These are phyloP conservation scores for Exutisphaerella laricina DNA, from an alignment of 2,329 filamentous ascomycete genomes.

Conservation along the genomic window DNA sequence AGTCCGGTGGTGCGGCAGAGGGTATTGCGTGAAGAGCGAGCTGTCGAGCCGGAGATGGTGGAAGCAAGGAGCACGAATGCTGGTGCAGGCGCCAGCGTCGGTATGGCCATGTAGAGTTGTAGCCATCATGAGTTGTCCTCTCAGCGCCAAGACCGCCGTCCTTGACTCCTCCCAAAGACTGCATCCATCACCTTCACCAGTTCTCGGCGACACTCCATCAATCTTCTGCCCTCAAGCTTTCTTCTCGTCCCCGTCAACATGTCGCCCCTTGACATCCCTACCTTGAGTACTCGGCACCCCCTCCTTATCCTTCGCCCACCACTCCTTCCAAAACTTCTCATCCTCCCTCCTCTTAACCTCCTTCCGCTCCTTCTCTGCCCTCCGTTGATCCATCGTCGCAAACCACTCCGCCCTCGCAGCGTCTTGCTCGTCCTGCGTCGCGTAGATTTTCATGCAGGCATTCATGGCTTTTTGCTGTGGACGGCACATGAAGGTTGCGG, in stretches of 20 bases:
- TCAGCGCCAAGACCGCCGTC: too few species aligned
- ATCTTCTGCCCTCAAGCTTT: not conserved
- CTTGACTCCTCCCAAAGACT: too few species aligned
- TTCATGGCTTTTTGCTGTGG: slow-evolving; percentile 82
- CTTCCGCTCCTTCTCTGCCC: slow-evolving; percentile 58
- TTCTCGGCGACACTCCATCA: too few species aligned
- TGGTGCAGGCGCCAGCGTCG: slow-evolving; percentile 8
- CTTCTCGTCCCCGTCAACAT: slow-evolving; percentile 4
- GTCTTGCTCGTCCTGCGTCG: slow-evolving; percentile 79
- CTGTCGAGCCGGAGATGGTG: slow-evolving; percentile 29
- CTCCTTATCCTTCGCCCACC: slow-evolving; percentile 43
- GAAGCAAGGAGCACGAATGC: slow-evolving; percentile 13
- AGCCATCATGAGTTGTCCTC: not conserved
- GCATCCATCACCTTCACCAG: too few species aligned
- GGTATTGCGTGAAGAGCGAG: slow-evolving; percentile 21
- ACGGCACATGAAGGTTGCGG: slow-evolving; percentile 80
- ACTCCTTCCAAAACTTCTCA: slow-evolving; percentile 46
- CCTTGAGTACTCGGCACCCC: slow-evolving; percentile 15
- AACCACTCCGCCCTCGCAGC: slow-evolving; percentile 93
- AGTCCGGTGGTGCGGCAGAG: slow-evolving; percentile 23
- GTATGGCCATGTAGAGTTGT: slow-evolving; percentile 13
- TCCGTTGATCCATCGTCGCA: slow-evolving; percentile 64
- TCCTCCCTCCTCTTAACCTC: slow-evolving; percentile 39
- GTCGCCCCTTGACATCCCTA: slow-evolving; percentile 13
- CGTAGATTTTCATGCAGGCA: slow-evolving; percentile 81